Evolutionary conservation across 768 basidiomycete species (phyloP), one percentile per base, ranked within the genome.

Genomic region (Suillus cothurnatus): DNA sequence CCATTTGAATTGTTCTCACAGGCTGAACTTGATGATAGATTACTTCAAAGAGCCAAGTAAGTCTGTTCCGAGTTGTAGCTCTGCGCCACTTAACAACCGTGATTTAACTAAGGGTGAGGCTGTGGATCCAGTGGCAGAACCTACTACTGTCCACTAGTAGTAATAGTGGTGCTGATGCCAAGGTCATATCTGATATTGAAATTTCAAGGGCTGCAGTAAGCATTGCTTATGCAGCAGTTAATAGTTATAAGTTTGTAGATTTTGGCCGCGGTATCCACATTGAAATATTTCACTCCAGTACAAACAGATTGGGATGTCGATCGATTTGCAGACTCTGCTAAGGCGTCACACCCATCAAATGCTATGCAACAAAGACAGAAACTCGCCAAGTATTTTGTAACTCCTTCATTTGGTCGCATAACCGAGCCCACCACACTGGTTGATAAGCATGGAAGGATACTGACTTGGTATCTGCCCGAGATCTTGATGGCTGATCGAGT

Each of bases 81-180:
- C 9, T 0, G 0, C 0, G 45, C 0, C 45, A 45, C 21, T n/a
- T 9, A 4, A 45, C 39, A n/a, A 1, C n/a, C 1, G 1, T 45
- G 4, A 45, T 45, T n/a, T n/a, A 45, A 45, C 11, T n/a, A 45
- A 45, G 45, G 45, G 2, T 4, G 45, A 45, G 45, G 5, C 8
- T 45, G 21, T 45, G 45, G 45, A 11, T n/a, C 21, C 45, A 6
- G 8, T 45, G 45, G 45, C 8, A 45, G 45, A 45, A n/a, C 8
- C 11, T 36, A 11, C 21, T 45, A 45, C 2, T n/a, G 4, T 45
- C 45, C 4, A n/a, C 45, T 45, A n/a, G 45, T 11, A 11, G 21
- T 21, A 43, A 43, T 45, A 45, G 9, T 4, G 0, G 45, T 47
- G 6, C 45, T 47, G 45, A 14, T 23, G n/a, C 1, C 45, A 47